Base-by-base conservation (phyloP, 805 yeast species). In the Groenewaldozyma tartarivorans region DNA sequence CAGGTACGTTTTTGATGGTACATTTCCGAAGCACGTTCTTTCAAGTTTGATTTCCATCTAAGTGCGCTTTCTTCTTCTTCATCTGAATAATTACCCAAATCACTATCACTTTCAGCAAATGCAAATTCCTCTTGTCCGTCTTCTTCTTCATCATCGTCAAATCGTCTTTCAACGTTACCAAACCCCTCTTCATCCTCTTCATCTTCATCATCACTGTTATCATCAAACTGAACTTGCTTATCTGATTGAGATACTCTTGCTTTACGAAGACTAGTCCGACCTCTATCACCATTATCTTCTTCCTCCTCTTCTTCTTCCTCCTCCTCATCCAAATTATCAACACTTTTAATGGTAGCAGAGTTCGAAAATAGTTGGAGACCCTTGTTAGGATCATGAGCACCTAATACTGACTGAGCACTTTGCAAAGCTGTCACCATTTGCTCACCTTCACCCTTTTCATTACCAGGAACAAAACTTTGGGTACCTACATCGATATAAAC, bases 401-500 rank as follows among this genome's bases (percentile, higher is more conserved):
- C 70, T 50, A 81, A 63, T 17, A 81, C 66, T 36, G 72, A 72
- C 30, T 75, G 69, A 3, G 79, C 85, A 30, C 74, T 69, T 58
- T 90, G 96, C 48, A 92, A 67, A 43, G 77, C 76, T 4, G 94
- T 83, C 20, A 90, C 94, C 46, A 87, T 63, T 54, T 76, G 74
- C 60, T 88, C 96, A 46, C 96, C 96, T 48, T 83, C 74, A 20
- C 95, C 96, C 53, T 66, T 68, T 46, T 79, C 83, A 47, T 74
- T 72, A 33, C 82, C 81, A 1, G 74, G 69, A 15, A 71, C 74
- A 58, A 82, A 82, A 35, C 58, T 62, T 35, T 60, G 58, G 22
- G 61, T 48, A 1, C 86, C 87, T 5, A 83, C 77, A 53, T 83
- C 96, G 45, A 92, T 85, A 54, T 88, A 92, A 2, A 92, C 98